Conservation (phyloP, 116 monocot species). For the Phalaenopsis hybrid region DNA sequence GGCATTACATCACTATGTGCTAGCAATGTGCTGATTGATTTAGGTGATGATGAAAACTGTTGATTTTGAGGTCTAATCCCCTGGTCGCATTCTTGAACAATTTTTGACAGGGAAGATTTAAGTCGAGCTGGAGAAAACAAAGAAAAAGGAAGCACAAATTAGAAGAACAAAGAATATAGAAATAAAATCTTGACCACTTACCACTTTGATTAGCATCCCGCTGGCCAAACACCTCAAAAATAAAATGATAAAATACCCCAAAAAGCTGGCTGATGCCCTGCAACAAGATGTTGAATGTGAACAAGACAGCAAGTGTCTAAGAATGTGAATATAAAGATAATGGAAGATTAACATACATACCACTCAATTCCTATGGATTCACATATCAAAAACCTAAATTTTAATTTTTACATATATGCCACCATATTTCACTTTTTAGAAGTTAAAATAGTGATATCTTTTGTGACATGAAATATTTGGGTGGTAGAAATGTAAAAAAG, state of each 20-base stretch:
- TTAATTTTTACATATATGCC: too few relatives aligned
- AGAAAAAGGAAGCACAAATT: conserved; percentile 5
- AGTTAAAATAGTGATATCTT: too few relatives aligned
- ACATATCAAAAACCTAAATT: too few relatives aligned
- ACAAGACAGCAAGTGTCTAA: conserved; percentile 7
- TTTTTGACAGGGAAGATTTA: conserved; percentile 68
- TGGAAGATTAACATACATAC: too few relatives aligned
- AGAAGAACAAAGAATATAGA: neutral
- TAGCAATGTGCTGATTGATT: conserved; percentile 37
- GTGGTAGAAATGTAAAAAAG: too few relatives aligned
- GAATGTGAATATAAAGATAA: neutral
- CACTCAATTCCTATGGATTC: too few relatives aligned
- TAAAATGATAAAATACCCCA: conserved; percentile 82
- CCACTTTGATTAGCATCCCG: conserved; percentile 45
- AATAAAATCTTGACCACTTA: conserved; percentile 27
- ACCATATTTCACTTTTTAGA: too few relatives aligned
- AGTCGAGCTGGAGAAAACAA: conserved; percentile 55
- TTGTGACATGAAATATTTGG: too few relatives aligned
- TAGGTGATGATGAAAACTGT: conserved; percentile 37
- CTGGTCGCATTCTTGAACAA: conserved; percentile 87
- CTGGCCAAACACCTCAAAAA: conserved; percentile 86
- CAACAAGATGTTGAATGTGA: conserved; percentile 23
- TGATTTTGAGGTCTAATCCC: conserved; percentile 62
- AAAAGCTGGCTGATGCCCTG: conserved; percentile 94
- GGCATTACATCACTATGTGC: conserved; percentile 78